Evolutionary conservation across 345 rosid species (phyloP).

Genomic region (Syzygium oleosum): DNA sequence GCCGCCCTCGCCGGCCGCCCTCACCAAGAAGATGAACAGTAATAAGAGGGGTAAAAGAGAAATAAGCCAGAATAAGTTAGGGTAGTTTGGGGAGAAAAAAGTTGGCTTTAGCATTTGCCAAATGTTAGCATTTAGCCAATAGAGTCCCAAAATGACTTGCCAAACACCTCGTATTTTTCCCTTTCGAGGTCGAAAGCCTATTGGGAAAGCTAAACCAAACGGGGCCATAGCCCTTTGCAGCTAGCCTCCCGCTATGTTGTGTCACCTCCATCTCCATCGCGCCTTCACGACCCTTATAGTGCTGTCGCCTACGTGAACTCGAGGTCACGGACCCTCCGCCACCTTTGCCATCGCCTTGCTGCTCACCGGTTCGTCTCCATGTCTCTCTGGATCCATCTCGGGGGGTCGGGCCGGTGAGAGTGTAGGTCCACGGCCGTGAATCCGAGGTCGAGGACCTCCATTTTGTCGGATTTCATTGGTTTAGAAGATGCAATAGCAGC

Average conservation of each 20-base stretch:
- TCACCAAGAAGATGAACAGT: too few relatives aligned
- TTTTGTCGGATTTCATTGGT: background rate
- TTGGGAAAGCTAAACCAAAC: too few relatives aligned
- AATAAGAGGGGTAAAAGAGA: too few relatives aligned
- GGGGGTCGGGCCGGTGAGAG: background rate
- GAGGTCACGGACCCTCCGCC: background rate
- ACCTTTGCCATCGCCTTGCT: background rate
- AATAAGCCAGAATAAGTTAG: too few relatives aligned
- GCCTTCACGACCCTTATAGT: background rate
- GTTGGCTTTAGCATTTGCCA: too few relatives aligned
- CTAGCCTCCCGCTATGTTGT: background rate
- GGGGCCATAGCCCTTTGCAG: background rate
- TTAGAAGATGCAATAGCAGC: background rate
- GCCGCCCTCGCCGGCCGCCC: too few relatives aligned
- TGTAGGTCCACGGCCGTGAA: background rate
- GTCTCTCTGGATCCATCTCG: background rate
- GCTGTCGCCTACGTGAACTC: too few relatives aligned
- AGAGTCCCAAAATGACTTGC: too few relatives aligned
- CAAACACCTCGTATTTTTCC: too few relatives aligned
- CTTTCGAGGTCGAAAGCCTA: too few relatives aligned
- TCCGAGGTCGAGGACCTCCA: background rate
- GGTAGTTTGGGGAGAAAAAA: too few relatives aligned
- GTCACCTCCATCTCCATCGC: background rate
- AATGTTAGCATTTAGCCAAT: too few relatives aligned
- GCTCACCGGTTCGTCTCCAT: background rate